Evolutionary conservation across 2,329 filamentous ascomycete genomes (phyloP).

Genomic region (Aspergillus amoenus): DNA sequence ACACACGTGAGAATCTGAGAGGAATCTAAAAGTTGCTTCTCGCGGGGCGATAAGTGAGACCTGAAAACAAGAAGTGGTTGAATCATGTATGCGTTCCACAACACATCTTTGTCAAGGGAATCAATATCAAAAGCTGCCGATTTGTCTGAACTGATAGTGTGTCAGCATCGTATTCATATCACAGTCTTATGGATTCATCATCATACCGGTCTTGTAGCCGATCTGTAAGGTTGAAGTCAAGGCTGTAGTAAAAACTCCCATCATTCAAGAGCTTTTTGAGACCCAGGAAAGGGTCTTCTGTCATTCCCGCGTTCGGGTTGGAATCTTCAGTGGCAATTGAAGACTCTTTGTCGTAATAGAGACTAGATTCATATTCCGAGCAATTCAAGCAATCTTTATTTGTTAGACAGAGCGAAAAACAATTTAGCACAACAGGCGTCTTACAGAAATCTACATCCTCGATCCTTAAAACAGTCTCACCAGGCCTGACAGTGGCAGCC

Average conservation of each 20-base stretch:
- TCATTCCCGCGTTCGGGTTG: conserved; percentile 53
- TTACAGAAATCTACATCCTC: conserved; percentile 76
- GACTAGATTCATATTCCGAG: conserved; percentile 77
- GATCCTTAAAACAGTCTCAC: conserved; percentile 87
- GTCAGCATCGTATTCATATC: conserved; percentile 19
- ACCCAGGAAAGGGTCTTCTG: conserved; percentile 87
- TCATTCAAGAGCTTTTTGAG: conserved; percentile 89
- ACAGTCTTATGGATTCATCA: background rate
- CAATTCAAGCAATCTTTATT: conserved; percentile 79
- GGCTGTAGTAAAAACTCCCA: conserved; percentile 96
- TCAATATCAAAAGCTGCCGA: conserved; percentile 82
- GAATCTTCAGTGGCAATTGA: conserved; percentile 55
- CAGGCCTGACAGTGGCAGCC: conserved; percentile 79
- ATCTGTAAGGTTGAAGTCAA: conserved; percentile 96
- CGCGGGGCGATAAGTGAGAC: conserved; percentile 70
- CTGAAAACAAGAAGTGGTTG: conserved; percentile 87
- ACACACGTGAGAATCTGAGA: conserved; percentile 89
- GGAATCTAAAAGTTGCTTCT: conserved; percentile 76
- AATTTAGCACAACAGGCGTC: conserved; percentile 16
- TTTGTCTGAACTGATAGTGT: conserved; percentile 63
- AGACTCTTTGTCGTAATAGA: conserved; percentile 56
- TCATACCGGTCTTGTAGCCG: conserved; percentile 79
- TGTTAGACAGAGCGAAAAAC: conserved; percentile 6
- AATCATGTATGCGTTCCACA: conserved; percentile 99
- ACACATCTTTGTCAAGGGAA: conserved; percentile 84